Evolutionary conservation across 306 rosid genomes (phyloP), one percentile per base, ranked within the genome.

Genomic region (Quercus gilva): DNA sequence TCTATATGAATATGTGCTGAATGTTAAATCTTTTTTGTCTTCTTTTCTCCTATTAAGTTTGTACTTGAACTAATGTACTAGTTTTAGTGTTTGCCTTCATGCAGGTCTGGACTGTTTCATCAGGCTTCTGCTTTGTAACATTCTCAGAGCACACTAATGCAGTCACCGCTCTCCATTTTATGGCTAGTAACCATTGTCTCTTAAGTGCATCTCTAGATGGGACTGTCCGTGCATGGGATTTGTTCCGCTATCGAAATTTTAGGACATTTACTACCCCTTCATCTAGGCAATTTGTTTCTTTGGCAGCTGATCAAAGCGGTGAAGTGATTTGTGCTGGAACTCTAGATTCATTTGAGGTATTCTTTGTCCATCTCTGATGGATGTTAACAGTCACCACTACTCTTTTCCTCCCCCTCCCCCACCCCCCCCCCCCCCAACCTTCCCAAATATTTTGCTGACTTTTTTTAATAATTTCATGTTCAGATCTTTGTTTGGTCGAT

Each of bases 301-400:
- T 93, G 87, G 81, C 98, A 4, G 96, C 96, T 57, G 97, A 91
- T 90, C 94, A 86, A 84, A 95, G 99, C 80, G 98, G 99, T 75
- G 97, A 95, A 87, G 94, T 95, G 69, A 89, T 95, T 76, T 95
- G 98, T 82, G 98, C 99, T 52, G 99, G 99, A 76, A 93, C 97
- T 76, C 82, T 88, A 31, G 99, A 95, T 86, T 91, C 94, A 73
- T 95, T 92, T 83, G 98, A 95, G 97, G 99, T 95, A 85, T 71
- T 15, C 21, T 75, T 77, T 12, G 31, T 65, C 55, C 25, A 57
- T 59, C 59, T 73, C 79, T 75, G 76, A 12, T 83, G 58, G 78
- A 6, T 74, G 58, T 15, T 76, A 29, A 65, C 57, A 55, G 31
- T 65, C 52, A 43, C 19, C 31, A 29, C 7, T 49, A 49, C 53